These are phyloP conservation scores for Lasiodiplodia hormozganensis DNA, from an alignment of 2,329 filamentous ascomycete genomes.

Conservation along the genomic window DNA sequence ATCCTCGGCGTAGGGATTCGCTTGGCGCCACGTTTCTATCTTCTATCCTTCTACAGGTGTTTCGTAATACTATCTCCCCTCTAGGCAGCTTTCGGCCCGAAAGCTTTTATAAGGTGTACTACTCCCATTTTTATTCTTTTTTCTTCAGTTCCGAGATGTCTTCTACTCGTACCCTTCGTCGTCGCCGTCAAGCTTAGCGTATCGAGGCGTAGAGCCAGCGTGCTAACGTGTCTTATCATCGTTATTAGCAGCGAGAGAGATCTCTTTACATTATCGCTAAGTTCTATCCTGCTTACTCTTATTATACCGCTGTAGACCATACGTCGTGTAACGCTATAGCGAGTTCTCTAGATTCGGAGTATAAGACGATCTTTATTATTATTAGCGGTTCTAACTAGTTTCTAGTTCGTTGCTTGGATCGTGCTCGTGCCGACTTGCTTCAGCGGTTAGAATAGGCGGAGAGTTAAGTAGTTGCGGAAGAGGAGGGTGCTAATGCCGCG, in stretches of 20 bases:
- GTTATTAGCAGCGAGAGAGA: not conserved
- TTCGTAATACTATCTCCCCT: no score
- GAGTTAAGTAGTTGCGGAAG: no score
- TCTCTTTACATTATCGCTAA: not conserved
- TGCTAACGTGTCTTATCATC: not conserved
- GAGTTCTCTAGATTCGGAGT: not conserved
- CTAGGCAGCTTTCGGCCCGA: no score
- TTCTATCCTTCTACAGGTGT: no score
- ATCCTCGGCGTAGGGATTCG: no score
- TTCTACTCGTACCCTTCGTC: not conserved
- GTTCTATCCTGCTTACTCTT: not conserved
- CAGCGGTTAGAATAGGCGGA: no score
- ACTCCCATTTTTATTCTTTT: not conserved
- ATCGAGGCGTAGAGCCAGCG: not conserved
- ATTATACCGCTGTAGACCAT: not conserved
- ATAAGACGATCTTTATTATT: not conserved
- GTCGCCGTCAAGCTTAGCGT: not conserved
- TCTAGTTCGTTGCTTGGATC: no score
- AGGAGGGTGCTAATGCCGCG: no score
- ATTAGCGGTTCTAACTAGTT: not conserved
- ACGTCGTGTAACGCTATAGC: not conserved
- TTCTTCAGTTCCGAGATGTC: not conserved
- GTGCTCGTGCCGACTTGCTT: no score
- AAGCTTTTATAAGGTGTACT: not conserved
- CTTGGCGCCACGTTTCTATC: no score